Evolutionary conservation across 768 basidiomycete genomes (phyloP).

Genomic region (Royoungia palumana): DNA sequence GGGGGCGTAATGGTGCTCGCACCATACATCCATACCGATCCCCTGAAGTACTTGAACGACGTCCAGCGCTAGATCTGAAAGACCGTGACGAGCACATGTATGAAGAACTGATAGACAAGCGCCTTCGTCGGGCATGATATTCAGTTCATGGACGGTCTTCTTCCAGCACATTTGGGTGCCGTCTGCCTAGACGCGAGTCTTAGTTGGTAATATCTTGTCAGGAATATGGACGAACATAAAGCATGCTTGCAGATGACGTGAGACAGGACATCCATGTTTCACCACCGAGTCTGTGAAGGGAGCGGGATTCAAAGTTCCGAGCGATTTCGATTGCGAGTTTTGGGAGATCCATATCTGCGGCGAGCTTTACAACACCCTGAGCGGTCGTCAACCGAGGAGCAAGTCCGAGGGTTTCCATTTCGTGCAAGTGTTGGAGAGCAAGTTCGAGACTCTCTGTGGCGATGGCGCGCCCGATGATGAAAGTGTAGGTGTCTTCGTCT

Average conservation of each 20-base stretch:
- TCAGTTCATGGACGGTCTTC: slow-evolving; percentile 48
- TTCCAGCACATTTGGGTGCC: slow-evolving; percentile 67
- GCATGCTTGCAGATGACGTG: slow-evolving; percentile 54
- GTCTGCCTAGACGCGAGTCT: slow-evolving; percentile 46
- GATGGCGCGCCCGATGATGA: slow-evolving; percentile 48
- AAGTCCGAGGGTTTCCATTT: slow-evolving; percentile 52
- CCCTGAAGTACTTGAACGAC: slow-evolving; percentile 55
- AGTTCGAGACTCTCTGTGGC: slow-evolving; percentile 57
- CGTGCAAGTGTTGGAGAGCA: slow-evolving; percentile 56
- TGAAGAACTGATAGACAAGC: slow-evolving; percentile 65
- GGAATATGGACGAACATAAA: slow-evolving; percentile 59
- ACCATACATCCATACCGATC: slow-evolving; percentile 44
- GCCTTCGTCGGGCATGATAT: slow-evolving; percentile 70
- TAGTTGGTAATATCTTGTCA: neutral
- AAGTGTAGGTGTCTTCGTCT: slow-evolving; percentile 51
- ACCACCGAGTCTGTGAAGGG: slow-evolving; percentile 50
- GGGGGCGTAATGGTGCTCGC: slow-evolving; percentile 76
- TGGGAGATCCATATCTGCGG: slow-evolving; percentile 52
- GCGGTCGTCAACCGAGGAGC: slow-evolving; percentile 48
- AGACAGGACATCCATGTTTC: slow-evolving; percentile 68
- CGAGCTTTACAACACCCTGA: slow-evolving; percentile 50
- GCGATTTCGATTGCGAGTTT: slow-evolving; percentile 74
- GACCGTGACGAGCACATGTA: slow-evolving; percentile 70
- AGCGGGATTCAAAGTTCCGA: slow-evolving; percentile 51
- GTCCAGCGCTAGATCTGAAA: slow-evolving; percentile 64